Percentiles rank a stretch among this genome's conserved stretches.
These are phyloP conservation scores for Luffa aegyptiaca DNA, from an alignment of 306 rosid species.

Conservation along the genomic window DNA sequence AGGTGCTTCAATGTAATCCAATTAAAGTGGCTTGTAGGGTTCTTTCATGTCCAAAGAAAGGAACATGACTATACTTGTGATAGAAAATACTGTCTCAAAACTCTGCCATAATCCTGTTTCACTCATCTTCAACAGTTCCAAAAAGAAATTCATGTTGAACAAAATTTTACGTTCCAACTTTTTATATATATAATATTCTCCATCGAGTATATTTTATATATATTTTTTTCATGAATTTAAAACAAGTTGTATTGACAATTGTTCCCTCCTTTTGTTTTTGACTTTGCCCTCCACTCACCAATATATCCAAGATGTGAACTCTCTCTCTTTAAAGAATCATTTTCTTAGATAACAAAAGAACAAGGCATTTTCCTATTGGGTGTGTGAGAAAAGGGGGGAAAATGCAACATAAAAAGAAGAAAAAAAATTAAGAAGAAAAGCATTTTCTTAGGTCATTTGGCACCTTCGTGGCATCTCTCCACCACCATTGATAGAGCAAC, in stretches of 20 bases:
- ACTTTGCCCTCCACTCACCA: not conserved
- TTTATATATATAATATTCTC: too few species aligned
- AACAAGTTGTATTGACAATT: not conserved
- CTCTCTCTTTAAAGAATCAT: not conserved
- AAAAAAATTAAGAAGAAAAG: not conserved
- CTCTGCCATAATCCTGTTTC: not conserved
- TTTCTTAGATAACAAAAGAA: not conserved
- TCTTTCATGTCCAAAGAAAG: constrained; percentile 3
- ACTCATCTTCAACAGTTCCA: not conserved
- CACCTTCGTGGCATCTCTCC: constrained; percentile 3
- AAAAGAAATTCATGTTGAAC: not conserved
- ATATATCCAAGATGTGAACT: not conserved
- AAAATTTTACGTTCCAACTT: not conserved
- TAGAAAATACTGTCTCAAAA: not conserved
- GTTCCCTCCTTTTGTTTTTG: not conserved
- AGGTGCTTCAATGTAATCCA: constrained; percentile 11
- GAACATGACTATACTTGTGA: not conserved
- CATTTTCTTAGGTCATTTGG: constrained; percentile 1
- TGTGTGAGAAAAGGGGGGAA: not conserved
- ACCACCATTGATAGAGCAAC: constrained; percentile 11
- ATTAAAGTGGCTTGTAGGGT: constrained; percentile 7
- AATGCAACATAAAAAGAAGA: too few species aligned
- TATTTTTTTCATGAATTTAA: not conserved
- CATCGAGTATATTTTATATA: too few species aligned
- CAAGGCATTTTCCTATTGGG: not conserved